Evolutionary conservation across 2,329 filamentous ascomycete species (phyloP), one percentile per base, ranked within the genome.

Genomic region (Aspergillus felis): DNA sequence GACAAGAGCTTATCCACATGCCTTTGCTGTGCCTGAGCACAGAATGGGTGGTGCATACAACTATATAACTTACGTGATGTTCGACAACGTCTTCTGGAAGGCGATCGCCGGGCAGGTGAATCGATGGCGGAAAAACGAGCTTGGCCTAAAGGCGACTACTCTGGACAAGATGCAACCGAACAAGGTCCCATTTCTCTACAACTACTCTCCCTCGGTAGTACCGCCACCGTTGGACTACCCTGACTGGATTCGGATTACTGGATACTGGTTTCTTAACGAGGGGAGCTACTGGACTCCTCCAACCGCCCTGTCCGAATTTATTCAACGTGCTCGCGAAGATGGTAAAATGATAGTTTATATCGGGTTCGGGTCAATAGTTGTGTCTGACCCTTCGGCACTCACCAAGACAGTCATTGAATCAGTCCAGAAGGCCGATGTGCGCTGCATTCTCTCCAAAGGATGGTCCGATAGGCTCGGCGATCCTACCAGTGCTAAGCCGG

Each of bases 161-260:
- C 79, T 96, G 47, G 90, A 94, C 71, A 96, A 92, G 77, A 86
- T 99, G 85, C 92, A 97, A 76, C 88, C 90, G 2, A 96, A 97
- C 78, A 95, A 96, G 72, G 91, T 97, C n/a, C 94, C 94, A 0
- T 99, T 99, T 74, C 76, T 99, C 49, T 99, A 99, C 80, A 97
- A 97, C 76, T 97, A 97, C 73, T 96, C 91, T 56, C 91, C 92
- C 0, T 89, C 86, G 10, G 94, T 99, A 12, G 94, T 99, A n/a
- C 86, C 90, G 2, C 93, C 92, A 28, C 94, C 94, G 17, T 81
- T 97, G 1, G 94, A 99, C 76, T 99, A 92, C 76, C 93, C 91
- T 46, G 94, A 97, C 73, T 99, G 94, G 94, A 94, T 99, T 71
- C 86, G 91, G 47, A 91, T 97, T 7, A 97, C 94, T 0, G 94